phyloP scores from a whole-genome alignment of 2,329 filamentous ascomycete genomes.

The Verticillium klebahnii region DNA sequence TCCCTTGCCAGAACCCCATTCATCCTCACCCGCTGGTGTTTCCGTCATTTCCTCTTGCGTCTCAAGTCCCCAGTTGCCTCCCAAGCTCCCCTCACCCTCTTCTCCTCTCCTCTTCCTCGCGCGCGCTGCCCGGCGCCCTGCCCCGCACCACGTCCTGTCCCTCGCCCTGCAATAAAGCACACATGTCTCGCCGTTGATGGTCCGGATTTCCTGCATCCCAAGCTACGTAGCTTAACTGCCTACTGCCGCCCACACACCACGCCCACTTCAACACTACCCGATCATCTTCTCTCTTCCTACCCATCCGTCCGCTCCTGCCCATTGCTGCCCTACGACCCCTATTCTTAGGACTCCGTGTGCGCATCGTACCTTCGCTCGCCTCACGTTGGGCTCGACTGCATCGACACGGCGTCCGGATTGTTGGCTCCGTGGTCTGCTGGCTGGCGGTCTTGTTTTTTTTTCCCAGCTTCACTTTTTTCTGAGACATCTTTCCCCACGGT shows the following conservation, averaged over 20 bases:
- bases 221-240: conserved; percentile 41
- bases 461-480: conserved; percentile 9
- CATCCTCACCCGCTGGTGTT: conserved; percentile 32
- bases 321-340: conserved; percentile 13
- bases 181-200: conserved; percentile 56
- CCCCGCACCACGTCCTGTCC: conserved; percentile 39
- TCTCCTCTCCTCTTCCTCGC: background rate
- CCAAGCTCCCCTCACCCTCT: background rate
- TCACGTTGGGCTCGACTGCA: conserved; percentile 54
- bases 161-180: conserved; percentile 60
- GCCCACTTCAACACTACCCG: conserved; percentile 12
- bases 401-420: conserved; percentile 28
- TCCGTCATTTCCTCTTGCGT: conserved; percentile 29
- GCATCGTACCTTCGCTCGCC: conserved; percentile 27
- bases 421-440: conserved; percentile 21
- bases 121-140: conserved; percentile 28
- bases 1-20: conserved; percentile 23
- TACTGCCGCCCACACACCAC: conserved; percentile 31
- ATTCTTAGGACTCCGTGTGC: conserved; percentile 17
- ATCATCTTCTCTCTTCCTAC: conserved; percentile 4
- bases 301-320: conserved; percentile 10
- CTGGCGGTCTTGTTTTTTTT: conserved; percentile 19
- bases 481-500: background rate
- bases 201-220: conserved; percentile 43
- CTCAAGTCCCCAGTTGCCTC: conserved; percentile 26